phyloP scores from a whole-genome alignment of 176 grass and related monocot species.

The Dendrocalamus sinicus region DNA sequence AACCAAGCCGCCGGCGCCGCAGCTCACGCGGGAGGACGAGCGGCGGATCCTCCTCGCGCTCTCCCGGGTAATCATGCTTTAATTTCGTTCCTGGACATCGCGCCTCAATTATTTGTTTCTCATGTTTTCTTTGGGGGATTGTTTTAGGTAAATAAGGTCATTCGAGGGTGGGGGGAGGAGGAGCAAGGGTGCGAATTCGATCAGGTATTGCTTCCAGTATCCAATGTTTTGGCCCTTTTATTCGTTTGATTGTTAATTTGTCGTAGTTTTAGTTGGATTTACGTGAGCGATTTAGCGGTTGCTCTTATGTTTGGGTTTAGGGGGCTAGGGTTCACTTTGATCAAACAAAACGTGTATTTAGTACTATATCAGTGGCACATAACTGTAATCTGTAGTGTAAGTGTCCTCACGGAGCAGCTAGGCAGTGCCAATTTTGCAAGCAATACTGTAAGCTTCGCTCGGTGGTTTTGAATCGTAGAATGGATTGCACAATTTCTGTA shows the following conservation, averaged over 20 bases:
- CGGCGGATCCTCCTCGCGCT: conserved; percentile 27
- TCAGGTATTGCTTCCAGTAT: too few species aligned
- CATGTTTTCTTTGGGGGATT: too few species aligned
- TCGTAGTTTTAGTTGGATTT: conserved; percentile 3
- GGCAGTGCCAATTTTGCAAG: neutral
- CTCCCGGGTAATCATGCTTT: too few species aligned
- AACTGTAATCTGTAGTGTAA: neutral
- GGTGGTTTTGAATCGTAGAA: too few species aligned
- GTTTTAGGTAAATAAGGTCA: too few species aligned
- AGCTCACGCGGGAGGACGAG: conserved; percentile 56
- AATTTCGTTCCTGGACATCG: too few species aligned
- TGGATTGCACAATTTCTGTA: too few species aligned
- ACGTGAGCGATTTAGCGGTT: neutral
- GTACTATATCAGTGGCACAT: neutral
- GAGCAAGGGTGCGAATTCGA: too few species aligned
- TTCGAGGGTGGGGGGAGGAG: too few species aligned
- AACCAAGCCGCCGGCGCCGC: conserved; percentile 11
- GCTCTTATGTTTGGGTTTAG: neutral
- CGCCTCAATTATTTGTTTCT: too few species aligned
- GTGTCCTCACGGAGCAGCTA: neutral
- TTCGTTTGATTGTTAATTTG: too few species aligned
- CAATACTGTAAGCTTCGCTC: neutral
- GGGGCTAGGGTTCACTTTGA: neutral
- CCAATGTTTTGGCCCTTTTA: too few species aligned
- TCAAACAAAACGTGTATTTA: neutral